Percentiles rank a stretch among this genome's conserved stretches.
Evolutionary conservation across 495 filamentous ascomycete species (phyloP).

Genomic region (Penicillium paxilli): DNA sequence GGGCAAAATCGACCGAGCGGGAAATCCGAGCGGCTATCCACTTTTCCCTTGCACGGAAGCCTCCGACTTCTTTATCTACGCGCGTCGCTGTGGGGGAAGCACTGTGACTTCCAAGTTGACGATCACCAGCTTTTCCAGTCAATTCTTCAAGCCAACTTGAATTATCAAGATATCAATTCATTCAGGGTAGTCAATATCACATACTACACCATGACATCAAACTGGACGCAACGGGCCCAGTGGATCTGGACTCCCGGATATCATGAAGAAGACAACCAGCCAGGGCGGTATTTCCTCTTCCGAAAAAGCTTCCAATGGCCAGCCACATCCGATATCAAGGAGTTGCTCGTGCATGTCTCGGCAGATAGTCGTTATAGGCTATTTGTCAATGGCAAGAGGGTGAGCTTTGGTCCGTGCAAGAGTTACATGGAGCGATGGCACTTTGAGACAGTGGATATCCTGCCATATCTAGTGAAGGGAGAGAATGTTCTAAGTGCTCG

Average conservation of each 20-base stretch:
- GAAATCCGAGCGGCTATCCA: conserved; percentile 10
- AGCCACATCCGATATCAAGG: not conserved
- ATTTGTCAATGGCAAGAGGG: conserved; percentile 21
- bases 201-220: not conserved
- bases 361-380: conserved; percentile 32
- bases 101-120: not conserved
- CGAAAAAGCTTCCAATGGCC: conserved; percentile 23
- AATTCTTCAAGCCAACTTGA: too few relatives aligned
- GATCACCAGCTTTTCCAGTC: too few relatives aligned
- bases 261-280: conserved; percentile 16
- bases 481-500: conserved; percentile 22
- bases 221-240: conserved; percentile 18
- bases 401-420: conserved; percentile 29
- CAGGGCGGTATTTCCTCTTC: conserved; percentile 24
- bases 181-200: too few relatives aligned
- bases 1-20: conserved; percentile 8
- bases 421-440: conserved; percentile 23
- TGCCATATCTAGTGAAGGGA: conserved; percentile 14
- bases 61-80: not conserved
- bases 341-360: conserved; percentile 19
- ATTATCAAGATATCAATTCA: too few relatives aligned
- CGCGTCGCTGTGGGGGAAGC: not conserved
- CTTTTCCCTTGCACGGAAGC: not conserved
- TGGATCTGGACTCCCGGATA: conserved; percentile 26
- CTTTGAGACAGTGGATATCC: conserved; percentile 29